Percentiles rank a stretch among this genome's conserved stretches.
phyloP scores from a whole-genome alignment of 306 rosid species.

The Carpinus fangiana region DNA sequence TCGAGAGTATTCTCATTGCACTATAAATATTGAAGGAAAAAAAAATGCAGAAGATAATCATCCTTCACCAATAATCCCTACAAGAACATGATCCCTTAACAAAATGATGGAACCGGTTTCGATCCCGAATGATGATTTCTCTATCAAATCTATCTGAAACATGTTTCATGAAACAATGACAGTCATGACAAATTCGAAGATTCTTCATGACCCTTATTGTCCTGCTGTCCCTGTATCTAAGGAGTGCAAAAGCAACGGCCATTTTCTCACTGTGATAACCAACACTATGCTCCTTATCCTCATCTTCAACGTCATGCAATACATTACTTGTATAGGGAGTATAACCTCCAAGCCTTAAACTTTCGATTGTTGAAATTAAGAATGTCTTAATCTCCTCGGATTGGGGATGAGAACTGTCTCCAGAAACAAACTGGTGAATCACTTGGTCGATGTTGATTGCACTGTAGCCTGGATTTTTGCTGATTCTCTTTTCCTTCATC shows the following conservation, averaged over 20 bases:
- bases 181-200: constrained; percentile 60
- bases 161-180: constrained; percentile 67
- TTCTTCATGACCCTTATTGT: constrained; percentile 58
- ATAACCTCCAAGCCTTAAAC: constrained; percentile 47
- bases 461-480: constrained; percentile 57
- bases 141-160: constrained; percentile 42
- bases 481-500: constrained; percentile 51
- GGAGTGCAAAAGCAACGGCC: constrained; percentile 59
- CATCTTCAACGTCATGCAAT: constrained; percentile 57
- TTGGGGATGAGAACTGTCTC: constrained; percentile 52
- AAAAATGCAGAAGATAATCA: too few species aligned
- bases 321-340: constrained; percentile 41
- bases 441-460: constrained; percentile 46
- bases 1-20: too few species aligned
- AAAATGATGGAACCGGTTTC: constrained; percentile 59
- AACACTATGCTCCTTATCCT: constrained; percentile 56
- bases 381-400: constrained; percentile 41
- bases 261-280: constrained; percentile 66
- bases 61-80: constrained; percentile 54
- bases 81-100: constrained; percentile 57
- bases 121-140: constrained; percentile 46
- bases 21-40: too few species aligned
- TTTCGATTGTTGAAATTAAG: constrained; percentile 37
- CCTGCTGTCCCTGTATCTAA: constrained; percentile 47
- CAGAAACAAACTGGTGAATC: constrained; percentile 59